Evolutionary conservation across 495 filamentous ascomycete species (phyloP).

Genomic region (Podospora conica): DNA sequence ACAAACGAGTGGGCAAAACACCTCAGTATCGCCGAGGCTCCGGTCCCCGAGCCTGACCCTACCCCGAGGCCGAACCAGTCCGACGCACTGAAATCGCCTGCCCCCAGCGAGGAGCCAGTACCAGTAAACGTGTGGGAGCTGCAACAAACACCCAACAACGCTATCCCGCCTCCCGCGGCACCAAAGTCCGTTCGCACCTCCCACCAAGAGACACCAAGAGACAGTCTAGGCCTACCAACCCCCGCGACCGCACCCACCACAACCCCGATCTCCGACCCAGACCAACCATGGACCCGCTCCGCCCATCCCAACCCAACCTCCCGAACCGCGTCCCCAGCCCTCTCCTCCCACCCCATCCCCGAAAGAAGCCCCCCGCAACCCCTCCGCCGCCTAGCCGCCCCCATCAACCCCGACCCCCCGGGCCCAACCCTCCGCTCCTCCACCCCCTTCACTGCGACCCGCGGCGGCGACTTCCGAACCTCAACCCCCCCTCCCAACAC

Average conservation of each 20-base stretch:
- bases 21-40: conserved; percentile 66
- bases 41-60: conserved; percentile 53
- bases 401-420: not conserved
- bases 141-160: conserved; percentile 60
- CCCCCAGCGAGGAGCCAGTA: conserved; percentile 45
- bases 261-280: conserved; percentile 16
- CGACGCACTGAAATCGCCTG: conserved; percentile 9
- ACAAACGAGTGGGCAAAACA: conserved; percentile 98
- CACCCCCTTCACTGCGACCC: not conserved
- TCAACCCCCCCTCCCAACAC: conserved; percentile 16
- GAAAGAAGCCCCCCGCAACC: conserved; percentile 28
- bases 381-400: not conserved
- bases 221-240: not conserved
- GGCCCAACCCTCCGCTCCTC: not conserved
- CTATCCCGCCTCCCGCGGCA: conserved; percentile 32
- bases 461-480: conserved; percentile 11
- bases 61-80: conserved; percentile 37
- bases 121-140: conserved; percentile 62
- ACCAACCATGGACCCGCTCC: conserved; percentile 2
- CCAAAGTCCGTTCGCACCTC: conserved; percentile 25
- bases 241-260: not conserved
- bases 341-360: conserved; percentile 33
- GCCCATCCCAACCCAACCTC: conserved; percentile 19
- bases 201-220: conserved; percentile 1
- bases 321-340: conserved; percentile 12